Conservation (phyloP, 1,284 basidiomycete genomes). For the Ganoderma lingzhi region DNA sequence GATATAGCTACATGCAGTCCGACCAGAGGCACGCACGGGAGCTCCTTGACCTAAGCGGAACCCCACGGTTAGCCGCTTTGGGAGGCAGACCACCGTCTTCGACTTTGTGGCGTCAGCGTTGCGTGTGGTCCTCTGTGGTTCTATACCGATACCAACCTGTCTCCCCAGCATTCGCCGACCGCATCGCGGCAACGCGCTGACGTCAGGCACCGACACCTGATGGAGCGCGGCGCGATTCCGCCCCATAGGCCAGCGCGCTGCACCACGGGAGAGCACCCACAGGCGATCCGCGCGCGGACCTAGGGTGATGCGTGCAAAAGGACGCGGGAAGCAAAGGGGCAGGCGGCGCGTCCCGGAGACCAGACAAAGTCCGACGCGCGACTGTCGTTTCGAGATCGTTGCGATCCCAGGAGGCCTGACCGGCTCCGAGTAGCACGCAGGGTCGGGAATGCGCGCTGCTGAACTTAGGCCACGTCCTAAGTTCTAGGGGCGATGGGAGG, state of each 20-base stretch:
- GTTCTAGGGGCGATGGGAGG: neutral
- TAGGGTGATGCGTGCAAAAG: neutral
- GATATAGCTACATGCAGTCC: constrained; percentile 2
- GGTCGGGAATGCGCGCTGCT: neutral
- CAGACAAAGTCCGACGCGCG: neutral
- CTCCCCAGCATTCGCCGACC: constrained; percentile 1
- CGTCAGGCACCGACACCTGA: neutral
- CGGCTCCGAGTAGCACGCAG: neutral
- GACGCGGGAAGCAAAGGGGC: neutral
- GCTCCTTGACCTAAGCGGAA: neutral
- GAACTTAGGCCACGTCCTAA: neutral
- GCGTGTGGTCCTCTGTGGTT: constrained; percentile 5
- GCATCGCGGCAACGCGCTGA: neutral
- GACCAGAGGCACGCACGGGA: neutral
- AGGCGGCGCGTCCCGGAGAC: neutral
- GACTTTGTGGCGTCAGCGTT: constrained; percentile 1
- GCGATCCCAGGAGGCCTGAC: neutral
- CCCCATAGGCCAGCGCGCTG: neutral
- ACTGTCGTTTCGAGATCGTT: neutral
- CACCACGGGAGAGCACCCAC: neutral
- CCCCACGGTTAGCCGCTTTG: neutral
- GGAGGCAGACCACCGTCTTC: neutral
- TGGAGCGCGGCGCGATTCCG: neutral
- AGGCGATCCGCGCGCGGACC: constrained; percentile 1
- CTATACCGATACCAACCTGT: neutral